phyloP scores from a whole-genome alignment of 768 basidiomycete genomes.

The Boletus huronensis region DNA sequence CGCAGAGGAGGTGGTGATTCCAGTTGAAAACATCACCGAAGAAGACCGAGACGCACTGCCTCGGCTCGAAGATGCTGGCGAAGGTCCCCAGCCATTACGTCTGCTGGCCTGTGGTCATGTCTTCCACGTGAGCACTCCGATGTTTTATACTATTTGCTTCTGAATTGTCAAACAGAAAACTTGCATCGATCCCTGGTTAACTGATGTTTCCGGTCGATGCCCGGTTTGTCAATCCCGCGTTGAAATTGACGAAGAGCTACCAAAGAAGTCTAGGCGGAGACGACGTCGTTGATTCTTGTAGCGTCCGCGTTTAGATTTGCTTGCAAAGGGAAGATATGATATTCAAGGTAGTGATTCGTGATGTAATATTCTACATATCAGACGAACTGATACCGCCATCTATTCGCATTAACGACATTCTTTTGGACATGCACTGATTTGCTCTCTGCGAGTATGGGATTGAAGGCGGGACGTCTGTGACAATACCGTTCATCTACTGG shows the following conservation, averaged over 20 bases:
- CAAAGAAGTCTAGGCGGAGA: constrained; percentile 33
- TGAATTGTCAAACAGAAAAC: constrained; percentile 53
- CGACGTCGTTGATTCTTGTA: constrained; percentile 16
- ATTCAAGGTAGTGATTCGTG: constrained; percentile 28
- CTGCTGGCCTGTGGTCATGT: constrained; percentile 80
- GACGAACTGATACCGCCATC: constrained; percentile 25
- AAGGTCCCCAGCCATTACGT: constrained; percentile 73
- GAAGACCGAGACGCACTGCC: constrained; percentile 42
- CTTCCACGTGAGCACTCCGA: constrained; percentile 67
- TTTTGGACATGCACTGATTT: constrained; percentile 12
- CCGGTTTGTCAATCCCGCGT: constrained; percentile 82
- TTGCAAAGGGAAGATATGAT: constrained; percentile 20
- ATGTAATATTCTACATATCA: constrained; percentile 32
- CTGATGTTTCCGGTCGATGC: constrained; percentile 80
- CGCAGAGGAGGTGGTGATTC: constrained; percentile 26
- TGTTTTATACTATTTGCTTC: neutral
- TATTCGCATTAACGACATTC: constrained; percentile 26
- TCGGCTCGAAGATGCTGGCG: constrained; percentile 67
- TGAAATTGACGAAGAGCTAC: constrained; percentile 40
- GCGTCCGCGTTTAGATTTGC: constrained; percentile 3
- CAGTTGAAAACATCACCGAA: constrained; percentile 37
- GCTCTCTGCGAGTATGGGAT: neutral
- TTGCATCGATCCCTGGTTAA: constrained; percentile 88
- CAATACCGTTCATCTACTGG: neutral
- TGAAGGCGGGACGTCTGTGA: neutral